Evolutionary conservation across 2,329 filamentous ascomycete genomes (phyloP), one percentile per base, ranked within the genome.

Genomic region (Fusarium lateritium): DNA sequence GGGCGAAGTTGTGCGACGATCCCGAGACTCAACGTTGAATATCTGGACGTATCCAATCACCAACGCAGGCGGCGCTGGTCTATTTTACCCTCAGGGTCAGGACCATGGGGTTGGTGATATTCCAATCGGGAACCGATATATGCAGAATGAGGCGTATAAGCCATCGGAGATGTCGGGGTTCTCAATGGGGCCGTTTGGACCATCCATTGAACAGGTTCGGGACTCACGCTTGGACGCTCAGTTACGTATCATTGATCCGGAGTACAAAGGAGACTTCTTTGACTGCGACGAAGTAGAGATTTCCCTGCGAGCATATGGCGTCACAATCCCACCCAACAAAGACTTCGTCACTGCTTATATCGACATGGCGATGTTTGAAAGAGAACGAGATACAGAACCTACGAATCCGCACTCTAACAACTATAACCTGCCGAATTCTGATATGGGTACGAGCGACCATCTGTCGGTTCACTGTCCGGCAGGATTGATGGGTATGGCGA

Each of bases 311-410:
- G 58, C 39, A 5, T 62, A 62, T 13, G 58, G 58, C 1, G 58
- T 62, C 1, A 62, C 56, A 0, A 62, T 62, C 5, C 58, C 58
- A 7, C 2, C 58, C 0, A 21, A 8, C 0, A 61, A 45, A 6
- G 56, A 45, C 5, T 61, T 45, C 8, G 56, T 62, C 1, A 62
- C 56, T 15, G 56, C 56, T 0, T 39, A 62, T 2, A 61, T 62
- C 5, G 58, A 62, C 3, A 61, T 62, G 58, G 19, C 5, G 0
- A 62, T 62, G 58, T 62, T 62, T n/a, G 44, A 62, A 19, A 15
- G 33, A 2, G 28, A 31, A 31, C 10, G 13, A 31, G 10, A 13
- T 31, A 13, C 9, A 31, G 10, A 31, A 10, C 28, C 28, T 4
- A 4, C 28, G 28, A 31, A 31, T 13, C 13, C 5, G 10, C 28